These are phyloP conservation scores for Lumnitzera racemosa DNA, from an alignment of 345 rosid genomes.

Conservation along the genomic window DNA sequence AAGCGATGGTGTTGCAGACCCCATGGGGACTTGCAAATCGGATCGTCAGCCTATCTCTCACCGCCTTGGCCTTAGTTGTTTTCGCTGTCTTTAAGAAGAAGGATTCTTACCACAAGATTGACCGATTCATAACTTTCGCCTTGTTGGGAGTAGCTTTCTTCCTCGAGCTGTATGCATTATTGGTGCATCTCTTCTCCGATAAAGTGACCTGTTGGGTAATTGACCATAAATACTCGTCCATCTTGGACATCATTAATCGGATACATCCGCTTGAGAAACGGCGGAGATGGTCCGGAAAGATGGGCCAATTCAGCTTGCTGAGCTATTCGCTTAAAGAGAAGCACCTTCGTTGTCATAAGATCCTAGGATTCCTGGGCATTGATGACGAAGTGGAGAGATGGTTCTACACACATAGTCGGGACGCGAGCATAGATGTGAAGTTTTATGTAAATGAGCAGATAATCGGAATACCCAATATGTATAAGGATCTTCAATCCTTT, in stretches of 20 bases:
- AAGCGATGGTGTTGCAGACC: no score
- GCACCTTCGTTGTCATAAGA: neutral
- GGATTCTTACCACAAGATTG: neutral
- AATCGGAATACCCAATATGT: no score
- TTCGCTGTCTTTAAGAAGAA: neutral
- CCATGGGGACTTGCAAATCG: constrained; percentile 16
- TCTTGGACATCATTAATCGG: neutral
- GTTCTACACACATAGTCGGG: neutral
- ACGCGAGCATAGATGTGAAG: neutral
- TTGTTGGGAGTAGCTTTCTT: no score
- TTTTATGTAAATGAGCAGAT: no score
- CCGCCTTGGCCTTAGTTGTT: constrained; percentile 2
- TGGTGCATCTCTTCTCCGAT: no score
- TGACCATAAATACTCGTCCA: neutral
- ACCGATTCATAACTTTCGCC: neutral
- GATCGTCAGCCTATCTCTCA: constrained; percentile 2
- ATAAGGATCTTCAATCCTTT: neutral
- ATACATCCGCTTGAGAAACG: neutral
- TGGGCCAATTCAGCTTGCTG: neutral
- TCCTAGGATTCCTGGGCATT: no score
- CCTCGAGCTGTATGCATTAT: no score
- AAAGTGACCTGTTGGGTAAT: no score
- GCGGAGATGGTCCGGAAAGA: neutral
- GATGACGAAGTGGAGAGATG: neutral
- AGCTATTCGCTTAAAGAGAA: neutral